Evolutionary conservation across 768 basidiomycete genomes (phyloP).

Genomic region (Grammothele lineata): DNA sequence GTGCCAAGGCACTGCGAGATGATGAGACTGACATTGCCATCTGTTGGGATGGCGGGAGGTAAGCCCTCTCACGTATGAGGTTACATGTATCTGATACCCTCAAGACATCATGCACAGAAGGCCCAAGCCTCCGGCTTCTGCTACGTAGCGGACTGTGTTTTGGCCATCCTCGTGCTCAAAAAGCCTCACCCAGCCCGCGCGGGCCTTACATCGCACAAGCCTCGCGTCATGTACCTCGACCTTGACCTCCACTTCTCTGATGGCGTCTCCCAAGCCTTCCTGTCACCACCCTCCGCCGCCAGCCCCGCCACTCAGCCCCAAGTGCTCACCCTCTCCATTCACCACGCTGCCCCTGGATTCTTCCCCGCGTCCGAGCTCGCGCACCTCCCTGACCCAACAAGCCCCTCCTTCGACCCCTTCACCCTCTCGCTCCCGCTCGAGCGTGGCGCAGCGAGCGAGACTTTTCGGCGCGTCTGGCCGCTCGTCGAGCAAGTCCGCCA

Average conservation of each 20-base stretch:
- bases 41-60: slow-evolving; percentile 92
- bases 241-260: slow-evolving; percentile 92
- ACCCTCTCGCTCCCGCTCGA: slow-evolving; percentile 79
- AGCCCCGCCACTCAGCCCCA: slow-evolving; percentile 26
- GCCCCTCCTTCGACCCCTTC: slow-evolving; percentile 47
- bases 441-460: slow-evolving; percentile 61
- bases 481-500: slow-evolving; percentile 56
- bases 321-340: slow-evolving; percentile 69
- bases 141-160: slow-evolving; percentile 87
- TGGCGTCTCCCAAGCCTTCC: slow-evolving; percentile 78
- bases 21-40: slow-evolving; percentile 58
- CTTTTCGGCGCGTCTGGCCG: slow-evolving; percentile 62
- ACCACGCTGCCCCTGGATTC: slow-evolving; percentile 80
- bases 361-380: slow-evolving; percentile 64
- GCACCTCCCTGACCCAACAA: slow-evolving; percentile 37
- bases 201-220: slow-evolving; percentile 32
- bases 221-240: slow-evolving; percentile 86
- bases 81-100: not conserved
- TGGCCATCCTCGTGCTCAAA: slow-evolving; percentile 73
- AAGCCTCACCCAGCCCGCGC: slow-evolving; percentile 21
- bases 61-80: slow-evolving; percentile 6
- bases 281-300: slow-evolving; percentile 32
- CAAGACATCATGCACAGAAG: slow-evolving; percentile 81
- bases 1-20: slow-evolving; percentile 54
- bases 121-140: slow-evolving; percentile 84